These are phyloP conservation scores for Blastobotrys indianensis DNA, from an alignment of 1,139 yeast species.

Conservation along the genomic window DNA sequence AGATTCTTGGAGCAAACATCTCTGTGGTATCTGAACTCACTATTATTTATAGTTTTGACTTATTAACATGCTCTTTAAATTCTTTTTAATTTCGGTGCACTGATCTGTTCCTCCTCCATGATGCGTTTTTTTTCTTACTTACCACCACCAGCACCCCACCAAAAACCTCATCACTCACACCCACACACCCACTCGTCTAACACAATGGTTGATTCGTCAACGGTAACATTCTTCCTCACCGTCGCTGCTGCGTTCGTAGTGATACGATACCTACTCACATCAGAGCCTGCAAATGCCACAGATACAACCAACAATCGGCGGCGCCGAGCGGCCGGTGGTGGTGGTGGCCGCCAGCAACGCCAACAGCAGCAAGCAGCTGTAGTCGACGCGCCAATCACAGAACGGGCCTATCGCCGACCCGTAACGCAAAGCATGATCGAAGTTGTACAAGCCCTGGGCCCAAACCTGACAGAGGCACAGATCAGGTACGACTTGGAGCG, in stretches of 20 bases:
- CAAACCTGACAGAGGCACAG: slow-evolving; percentile 63
- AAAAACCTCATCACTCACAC: background rate
- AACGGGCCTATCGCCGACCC: slow-evolving; percentile 37
- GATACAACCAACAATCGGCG: background rate
- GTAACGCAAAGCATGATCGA: slow-evolving; percentile 82
- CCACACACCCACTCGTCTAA: background rate
- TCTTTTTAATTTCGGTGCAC: too few species aligned
- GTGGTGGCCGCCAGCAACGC: background rate
- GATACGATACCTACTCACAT: slow-evolving; percentile 55
- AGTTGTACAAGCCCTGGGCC: slow-evolving; percentile 79
- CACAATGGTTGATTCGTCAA: slow-evolving; percentile 9
- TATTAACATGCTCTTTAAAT: too few species aligned
- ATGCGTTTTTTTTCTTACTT: background rate
- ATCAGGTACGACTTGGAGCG: slow-evolving; percentile 48
- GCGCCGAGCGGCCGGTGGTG: background rate
- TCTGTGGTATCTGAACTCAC: too few species aligned
- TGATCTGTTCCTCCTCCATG: too few species aligned
- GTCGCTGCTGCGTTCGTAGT: slow-evolving; percentile 49
- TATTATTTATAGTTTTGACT: too few species aligned
- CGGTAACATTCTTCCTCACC: slow-evolving; percentile 38
- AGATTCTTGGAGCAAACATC: too few species aligned
- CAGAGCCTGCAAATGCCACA: slow-evolving; percentile 34
- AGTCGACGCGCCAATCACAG: slow-evolving; percentile 1
- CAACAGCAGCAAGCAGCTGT: background rate
- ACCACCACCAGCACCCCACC: background rate